Conservation (phyloP, 208 protist genomes). For the Trypanosomatidae sp. region DNA sequence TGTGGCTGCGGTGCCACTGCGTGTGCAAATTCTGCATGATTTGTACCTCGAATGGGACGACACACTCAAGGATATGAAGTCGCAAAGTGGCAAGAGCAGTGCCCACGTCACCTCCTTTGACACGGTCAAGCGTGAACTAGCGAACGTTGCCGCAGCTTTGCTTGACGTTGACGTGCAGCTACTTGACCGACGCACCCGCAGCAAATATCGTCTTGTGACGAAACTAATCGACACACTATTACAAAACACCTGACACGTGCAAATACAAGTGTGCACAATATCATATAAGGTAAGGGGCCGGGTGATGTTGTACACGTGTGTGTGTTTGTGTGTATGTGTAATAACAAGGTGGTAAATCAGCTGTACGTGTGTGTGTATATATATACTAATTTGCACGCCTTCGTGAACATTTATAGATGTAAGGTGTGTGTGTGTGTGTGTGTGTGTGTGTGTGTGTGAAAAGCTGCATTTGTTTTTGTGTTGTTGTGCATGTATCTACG, state of each 20-base stretch:
- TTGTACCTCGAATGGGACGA: conserved; percentile 88
- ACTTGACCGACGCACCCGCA: conserved; percentile 61
- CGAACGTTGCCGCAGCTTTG: conserved; percentile 31
- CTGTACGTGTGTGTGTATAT: too few species aligned
- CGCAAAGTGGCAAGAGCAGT: conserved; percentile 19
- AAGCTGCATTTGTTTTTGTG: too few species aligned
- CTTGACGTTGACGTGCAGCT: conserved; percentile 19
- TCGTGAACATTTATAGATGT: too few species aligned
- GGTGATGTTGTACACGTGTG: too few species aligned
- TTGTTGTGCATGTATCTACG: too few species aligned
- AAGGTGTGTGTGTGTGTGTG: too few species aligned
- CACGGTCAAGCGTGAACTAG: conserved; percentile 42
- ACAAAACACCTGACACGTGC: not conserved
- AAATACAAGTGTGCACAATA: too few species aligned
- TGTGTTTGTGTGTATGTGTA: too few species aligned
- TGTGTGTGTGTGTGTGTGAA: too few species aligned
- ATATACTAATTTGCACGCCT: too few species aligned
- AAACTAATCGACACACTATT: conserved; percentile 21
- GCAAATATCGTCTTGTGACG: conserved; percentile 47
- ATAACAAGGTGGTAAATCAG: too few species aligned
- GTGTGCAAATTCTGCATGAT: conserved; percentile 46
- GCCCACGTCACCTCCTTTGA: conserved; percentile 26
- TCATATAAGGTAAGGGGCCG: too few species aligned
- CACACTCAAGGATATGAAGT: conserved; percentile 44
- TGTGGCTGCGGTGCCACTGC: conserved; percentile 36